A percentile compares a stretch with the other conserved stretches of the same genome.
Evolutionary conservation across 108 stramenopile species (phyloP).

Genomic region (Pseudonitzschia multistriata): DNA sequence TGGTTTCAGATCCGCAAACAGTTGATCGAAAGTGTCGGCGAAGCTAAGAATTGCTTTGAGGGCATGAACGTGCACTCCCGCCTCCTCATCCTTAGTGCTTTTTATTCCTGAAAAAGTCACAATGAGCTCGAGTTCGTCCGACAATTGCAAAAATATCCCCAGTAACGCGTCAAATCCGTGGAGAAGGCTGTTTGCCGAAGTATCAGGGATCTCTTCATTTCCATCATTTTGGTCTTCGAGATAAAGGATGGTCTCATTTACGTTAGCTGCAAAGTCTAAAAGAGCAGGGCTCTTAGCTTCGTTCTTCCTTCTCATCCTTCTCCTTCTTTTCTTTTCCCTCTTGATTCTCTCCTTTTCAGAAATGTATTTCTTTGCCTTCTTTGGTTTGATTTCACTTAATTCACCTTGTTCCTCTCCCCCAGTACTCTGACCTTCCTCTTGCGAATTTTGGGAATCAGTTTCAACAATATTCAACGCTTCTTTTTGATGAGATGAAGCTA

Average conservation of each 20-base stretch:
- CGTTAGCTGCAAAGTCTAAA: conserved; percentile 39
- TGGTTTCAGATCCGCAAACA: conserved; percentile 45
- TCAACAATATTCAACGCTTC: neutral
- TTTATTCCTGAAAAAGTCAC: conserved; percentile 37
- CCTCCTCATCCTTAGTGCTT: conserved; percentile 34
- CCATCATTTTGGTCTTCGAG: conserved; percentile 30
- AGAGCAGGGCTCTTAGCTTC: conserved; percentile 46
- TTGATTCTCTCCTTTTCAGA: conserved; percentile 1
- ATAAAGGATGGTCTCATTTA: conserved; percentile 41
- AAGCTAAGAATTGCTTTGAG: conserved; percentile 46
- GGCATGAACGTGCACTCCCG: conserved; percentile 27
- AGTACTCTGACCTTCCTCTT: neutral
- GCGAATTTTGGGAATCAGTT: neutral
- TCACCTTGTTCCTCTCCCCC: neutral
- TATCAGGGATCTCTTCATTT: conserved; percentile 29
- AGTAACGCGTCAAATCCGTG: conserved; percentile 51
- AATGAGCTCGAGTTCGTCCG: conserved; percentile 52
- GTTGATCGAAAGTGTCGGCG: conserved; percentile 37
- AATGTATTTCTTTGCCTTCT: conserved; percentile 17
- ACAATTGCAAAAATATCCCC: conserved; percentile 45
- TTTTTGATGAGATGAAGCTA: conserved; percentile 1
- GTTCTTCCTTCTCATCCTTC: conserved; percentile 21
- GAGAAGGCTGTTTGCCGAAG: conserved; percentile 32
- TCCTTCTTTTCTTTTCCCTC: conserved; percentile 21
- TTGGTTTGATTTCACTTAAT: neutral